These are phyloP conservation scores for Vaccinium myrtillus DNA, from an alignment of 148 eudicot species.

Conservation along the genomic window DNA sequence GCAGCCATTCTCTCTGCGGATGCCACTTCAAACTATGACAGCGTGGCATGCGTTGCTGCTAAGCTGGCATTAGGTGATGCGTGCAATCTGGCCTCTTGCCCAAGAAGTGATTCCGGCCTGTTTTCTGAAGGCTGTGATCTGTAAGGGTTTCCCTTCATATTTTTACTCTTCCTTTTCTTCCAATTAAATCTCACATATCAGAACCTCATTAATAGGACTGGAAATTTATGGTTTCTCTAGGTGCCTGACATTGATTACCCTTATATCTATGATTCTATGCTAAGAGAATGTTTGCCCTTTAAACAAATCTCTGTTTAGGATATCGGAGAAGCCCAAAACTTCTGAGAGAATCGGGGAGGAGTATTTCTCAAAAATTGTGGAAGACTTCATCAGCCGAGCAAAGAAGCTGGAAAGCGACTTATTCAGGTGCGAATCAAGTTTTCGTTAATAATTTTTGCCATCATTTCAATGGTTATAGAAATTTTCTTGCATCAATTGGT, in stretches of 20 bases:
- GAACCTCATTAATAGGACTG: background rate
- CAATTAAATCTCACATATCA: background rate
- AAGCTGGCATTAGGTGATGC: slow-evolving; percentile 60
- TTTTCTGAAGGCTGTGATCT: slow-evolving; percentile 17
- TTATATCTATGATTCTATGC: background rate
- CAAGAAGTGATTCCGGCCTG: slow-evolving; percentile 23
- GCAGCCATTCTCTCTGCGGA: slow-evolving; percentile 43
- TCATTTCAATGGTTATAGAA: slow-evolving; percentile 1
- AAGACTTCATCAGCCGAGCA: slow-evolving; percentile 37
- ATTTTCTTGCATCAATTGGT: background rate
- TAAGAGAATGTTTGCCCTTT: background rate
- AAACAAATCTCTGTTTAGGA: slow-evolving; percentile 26
- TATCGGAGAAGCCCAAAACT: slow-evolving; percentile 27
- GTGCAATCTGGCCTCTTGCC: slow-evolving; percentile 31
- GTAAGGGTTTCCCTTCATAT: slow-evolving; percentile 32
- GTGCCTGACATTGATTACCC: background rate
- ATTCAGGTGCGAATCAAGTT: slow-evolving; percentile 36
- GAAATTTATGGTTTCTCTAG: background rate
- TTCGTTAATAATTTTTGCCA: background rate
- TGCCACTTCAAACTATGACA: slow-evolving; percentile 35
- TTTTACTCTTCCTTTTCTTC: background rate
- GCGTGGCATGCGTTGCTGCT: slow-evolving; percentile 42
- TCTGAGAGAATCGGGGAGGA: slow-evolving; percentile 26
- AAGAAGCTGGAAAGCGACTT: slow-evolving; percentile 44
- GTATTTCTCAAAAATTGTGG: slow-evolving; percentile 33